Percentiles rank a stretch among this genome's conserved stretches.
phyloP scores from a whole-genome alignment of 2,329 filamentous ascomycete genomes.

The Neonectria punicea region DNA sequence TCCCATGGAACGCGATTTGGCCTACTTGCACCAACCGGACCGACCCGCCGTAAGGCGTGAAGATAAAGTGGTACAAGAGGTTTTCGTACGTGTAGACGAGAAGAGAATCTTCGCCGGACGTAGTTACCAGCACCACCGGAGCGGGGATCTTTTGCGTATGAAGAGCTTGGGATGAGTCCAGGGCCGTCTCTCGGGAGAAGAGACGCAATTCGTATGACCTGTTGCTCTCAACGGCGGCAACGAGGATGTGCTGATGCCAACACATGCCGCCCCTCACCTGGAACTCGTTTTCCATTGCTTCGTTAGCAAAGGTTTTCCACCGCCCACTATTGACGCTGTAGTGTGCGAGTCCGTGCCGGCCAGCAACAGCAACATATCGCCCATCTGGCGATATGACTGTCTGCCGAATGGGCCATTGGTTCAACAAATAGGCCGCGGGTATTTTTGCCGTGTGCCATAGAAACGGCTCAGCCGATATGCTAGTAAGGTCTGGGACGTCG shows the following conservation, averaged over 20 bases:
- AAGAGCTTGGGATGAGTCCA: constrained; percentile 78
- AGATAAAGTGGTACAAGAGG: constrained; percentile 92
- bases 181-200: constrained; percentile 85
- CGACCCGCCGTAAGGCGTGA: constrained; percentile 74
- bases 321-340: constrained; percentile 94
- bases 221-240: constrained; percentile 90
- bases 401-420: constrained; percentile 93
- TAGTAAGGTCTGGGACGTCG: constrained; percentile 88
- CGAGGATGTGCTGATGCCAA: constrained; percentile 96
- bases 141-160: constrained; percentile 82
- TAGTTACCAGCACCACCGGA: constrained; percentile 88
- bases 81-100: constrained; percentile 98
- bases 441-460: constrained; percentile 96
- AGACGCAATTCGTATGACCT: constrained; percentile 87
- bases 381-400: constrained; percentile 92
- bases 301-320: constrained; percentile 93
- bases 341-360: constrained; percentile 88
- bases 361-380: constrained; percentile 95
- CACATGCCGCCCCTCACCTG: constrained; percentile 96
- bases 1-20: constrained; percentile 96
- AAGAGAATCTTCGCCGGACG: constrained; percentile 92
- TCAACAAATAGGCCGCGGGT: constrained; percentile 83
- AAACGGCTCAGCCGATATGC: constrained; percentile 90
- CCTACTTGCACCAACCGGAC: constrained; percentile 91
- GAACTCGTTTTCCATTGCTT: constrained; percentile 87